Percentiles rank a stretch among this genome's conserved stretches.
Evolutionary conservation across 2,329 filamentous ascomycete species (phyloP).

Genomic region (Nemania diffusa): DNA sequence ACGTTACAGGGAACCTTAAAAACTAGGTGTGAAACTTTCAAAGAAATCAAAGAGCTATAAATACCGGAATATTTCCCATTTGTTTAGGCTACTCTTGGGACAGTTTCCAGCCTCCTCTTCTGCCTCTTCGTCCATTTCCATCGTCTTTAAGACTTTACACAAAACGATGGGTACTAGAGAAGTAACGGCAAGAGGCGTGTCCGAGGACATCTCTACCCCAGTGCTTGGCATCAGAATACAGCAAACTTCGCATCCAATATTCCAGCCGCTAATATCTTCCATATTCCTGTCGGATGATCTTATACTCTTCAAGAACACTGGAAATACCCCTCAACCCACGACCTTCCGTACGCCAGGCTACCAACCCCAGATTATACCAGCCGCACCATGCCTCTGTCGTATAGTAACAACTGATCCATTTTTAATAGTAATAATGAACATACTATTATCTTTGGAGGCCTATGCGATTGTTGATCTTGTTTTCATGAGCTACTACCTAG

Average conservation of each 20-base stretch:
- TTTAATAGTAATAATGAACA: background rate
- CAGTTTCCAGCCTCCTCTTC: background rate
- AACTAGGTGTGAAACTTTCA: no score
- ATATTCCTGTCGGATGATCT: background rate
- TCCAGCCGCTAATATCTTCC: background rate
- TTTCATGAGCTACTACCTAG: background rate
- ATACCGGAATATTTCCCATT: no score
- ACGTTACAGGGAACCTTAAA: no score
- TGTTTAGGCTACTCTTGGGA: no score
- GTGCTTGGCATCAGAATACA: background rate
- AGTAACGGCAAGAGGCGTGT: background rate
- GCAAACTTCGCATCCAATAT: background rate
- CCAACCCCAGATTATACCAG: background rate
- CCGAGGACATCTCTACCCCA: background rate
- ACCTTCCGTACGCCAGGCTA: background rate
- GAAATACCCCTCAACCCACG: background rate
- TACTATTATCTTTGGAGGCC: background rate
- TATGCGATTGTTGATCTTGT: background rate
- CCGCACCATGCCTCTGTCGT: background rate
- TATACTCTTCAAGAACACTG: slow-evolving; percentile 4
- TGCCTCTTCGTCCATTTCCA: background rate
- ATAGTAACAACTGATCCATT: background rate
- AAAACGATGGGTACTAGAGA: background rate
- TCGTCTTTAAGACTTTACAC: background rate
- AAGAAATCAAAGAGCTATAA: no score